These are phyloP conservation scores for Chaetomium olivaceum DNA, from an alignment of 2,329 filamentous ascomycete genomes.

Conservation along the genomic window DNA sequence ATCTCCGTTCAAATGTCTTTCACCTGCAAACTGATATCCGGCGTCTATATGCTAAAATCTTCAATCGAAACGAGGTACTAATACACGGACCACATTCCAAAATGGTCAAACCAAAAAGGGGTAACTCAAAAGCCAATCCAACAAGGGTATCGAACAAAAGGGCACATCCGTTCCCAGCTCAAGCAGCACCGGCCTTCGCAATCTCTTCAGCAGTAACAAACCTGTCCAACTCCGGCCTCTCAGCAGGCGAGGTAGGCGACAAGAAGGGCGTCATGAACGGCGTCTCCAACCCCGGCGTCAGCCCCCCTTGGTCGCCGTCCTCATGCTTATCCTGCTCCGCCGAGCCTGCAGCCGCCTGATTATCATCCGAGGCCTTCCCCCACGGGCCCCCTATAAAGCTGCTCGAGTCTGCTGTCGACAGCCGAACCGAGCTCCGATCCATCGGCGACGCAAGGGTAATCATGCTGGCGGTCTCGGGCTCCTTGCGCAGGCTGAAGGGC, in stretches of 20 bases:
- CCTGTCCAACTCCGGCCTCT: conserved; percentile 51
- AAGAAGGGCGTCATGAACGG: conserved; percentile 24
- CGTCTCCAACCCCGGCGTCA: conserved; percentile 2
- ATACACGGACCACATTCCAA: background rate
- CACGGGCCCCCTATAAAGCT: conserved; percentile 11
- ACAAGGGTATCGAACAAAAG: conserved; percentile 18
- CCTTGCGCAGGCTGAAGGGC: conserved; percentile 68
- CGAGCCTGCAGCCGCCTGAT: background rate
- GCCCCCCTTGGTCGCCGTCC: background rate
- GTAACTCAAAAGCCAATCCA: background rate
- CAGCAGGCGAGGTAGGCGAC: conserved; percentile 20
- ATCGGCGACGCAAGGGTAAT: conserved; percentile 58
- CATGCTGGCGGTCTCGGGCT: conserved; percentile 69
- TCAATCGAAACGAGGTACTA: background rate
- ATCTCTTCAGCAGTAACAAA: conserved; percentile 57
- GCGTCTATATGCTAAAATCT: background rate
- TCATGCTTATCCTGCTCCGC: background rate
- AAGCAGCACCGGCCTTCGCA: conserved; percentile 32
- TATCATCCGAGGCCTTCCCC: background rate
- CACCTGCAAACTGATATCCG: background rate
- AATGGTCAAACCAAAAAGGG: background rate
- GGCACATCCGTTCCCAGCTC: background rate
- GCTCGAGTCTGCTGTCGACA: conserved; percentile 37
- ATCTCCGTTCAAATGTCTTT: background rate
- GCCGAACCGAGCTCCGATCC: conserved; percentile 37